Evolutionary conservation across 176 grass and related monocot species (phyloP).

Genomic region (Rhipidocladum racemiflorum): DNA sequence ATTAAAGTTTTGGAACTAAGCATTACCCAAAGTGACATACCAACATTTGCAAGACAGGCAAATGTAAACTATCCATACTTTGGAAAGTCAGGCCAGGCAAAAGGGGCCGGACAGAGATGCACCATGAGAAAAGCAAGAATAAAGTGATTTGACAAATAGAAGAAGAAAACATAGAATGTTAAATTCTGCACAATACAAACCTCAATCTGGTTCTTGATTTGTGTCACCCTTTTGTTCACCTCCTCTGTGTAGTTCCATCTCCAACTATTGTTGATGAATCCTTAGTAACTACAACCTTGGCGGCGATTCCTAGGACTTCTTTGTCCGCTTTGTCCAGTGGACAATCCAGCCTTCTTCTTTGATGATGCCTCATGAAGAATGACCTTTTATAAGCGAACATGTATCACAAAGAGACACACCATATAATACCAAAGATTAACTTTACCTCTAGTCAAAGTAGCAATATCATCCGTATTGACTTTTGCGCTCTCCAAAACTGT

Average conservation of each 20-base stretch:
- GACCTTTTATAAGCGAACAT: no score
- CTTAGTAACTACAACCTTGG: slow-evolving; percentile 58
- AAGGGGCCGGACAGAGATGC: no score
- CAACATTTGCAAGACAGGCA: no score
- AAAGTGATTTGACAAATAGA: background rate
- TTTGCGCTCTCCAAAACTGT: slow-evolving; percentile 74
- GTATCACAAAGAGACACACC: no score
- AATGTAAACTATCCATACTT: no score
- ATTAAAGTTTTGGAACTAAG: no score
- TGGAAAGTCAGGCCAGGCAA: no score
- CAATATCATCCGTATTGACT: slow-evolving; percentile 72
- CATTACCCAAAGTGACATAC: no score
- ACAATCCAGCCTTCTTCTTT: slow-evolving; percentile 60
- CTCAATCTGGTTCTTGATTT: no score
- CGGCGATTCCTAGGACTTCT: slow-evolving; percentile 47
- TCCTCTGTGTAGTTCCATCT: slow-evolving; percentile 56
- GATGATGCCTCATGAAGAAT: slow-evolving; percentile 29
- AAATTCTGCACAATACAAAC: background rate
- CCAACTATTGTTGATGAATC: slow-evolving; percentile 64
- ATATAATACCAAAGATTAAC: slow-evolving; percentile 9
- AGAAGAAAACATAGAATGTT: background rate
- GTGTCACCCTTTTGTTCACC: slow-evolving; percentile 51
- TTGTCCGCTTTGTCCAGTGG: slow-evolving; percentile 55
- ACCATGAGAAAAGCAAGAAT: no score
- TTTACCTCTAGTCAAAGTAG: slow-evolving; percentile 62